Conservation (phyloP, 2,329 filamentous ascomycete genomes). For the Cordyceps fumosorosea region DNA sequence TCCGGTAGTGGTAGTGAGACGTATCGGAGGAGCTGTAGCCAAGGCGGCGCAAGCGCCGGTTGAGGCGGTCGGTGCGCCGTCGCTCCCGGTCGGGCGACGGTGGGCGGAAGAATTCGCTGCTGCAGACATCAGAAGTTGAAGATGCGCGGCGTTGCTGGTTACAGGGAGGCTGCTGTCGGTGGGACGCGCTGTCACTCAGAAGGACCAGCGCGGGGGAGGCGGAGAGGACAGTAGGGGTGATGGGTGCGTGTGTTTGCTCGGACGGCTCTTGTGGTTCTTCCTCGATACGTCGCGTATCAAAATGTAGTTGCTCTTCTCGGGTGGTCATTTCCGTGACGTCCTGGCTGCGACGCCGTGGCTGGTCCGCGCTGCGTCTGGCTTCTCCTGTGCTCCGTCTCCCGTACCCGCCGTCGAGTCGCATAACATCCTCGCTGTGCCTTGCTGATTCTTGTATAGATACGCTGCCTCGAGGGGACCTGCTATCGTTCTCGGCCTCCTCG, state of each 20-base stretch:
- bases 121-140: not conserved
- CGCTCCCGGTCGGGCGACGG: not conserved
- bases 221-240: not conserved
- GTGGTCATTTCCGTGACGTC: not conserved
- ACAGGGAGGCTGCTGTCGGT: not conserved
- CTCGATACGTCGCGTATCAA: not conserved
- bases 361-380: not conserved
- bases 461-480: not conserved
- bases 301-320: not conserved
- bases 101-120: not conserved
- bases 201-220: not conserved
- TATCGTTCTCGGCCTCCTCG: not conserved
- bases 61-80: not conserved
- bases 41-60: slow-evolving; percentile 4
- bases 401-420: not conserved
- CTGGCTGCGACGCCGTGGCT: not conserved
- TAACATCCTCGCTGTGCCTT: not conserved
- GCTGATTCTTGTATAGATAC: not conserved
- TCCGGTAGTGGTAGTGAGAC: not conserved
- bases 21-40: not conserved
- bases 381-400: not conserved
- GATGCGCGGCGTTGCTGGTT: not conserved
- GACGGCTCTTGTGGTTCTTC: not conserved
- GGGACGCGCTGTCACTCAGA: not conserved
- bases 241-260: not conserved